Evolutionary conservation across 805 yeast species (phyloP).

Genomic region (Metschnikowia matae): DNA sequence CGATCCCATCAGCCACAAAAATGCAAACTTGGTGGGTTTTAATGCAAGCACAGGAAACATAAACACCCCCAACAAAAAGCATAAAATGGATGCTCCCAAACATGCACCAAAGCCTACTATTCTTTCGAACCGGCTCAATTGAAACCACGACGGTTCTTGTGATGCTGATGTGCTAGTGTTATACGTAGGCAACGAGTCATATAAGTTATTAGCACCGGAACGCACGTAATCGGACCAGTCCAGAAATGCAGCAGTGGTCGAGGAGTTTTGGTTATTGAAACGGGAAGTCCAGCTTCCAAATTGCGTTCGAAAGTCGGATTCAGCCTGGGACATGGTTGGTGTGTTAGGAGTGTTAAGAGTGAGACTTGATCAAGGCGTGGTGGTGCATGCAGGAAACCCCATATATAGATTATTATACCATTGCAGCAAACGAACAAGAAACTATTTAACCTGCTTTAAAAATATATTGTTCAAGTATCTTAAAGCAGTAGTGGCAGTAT

Average conservation of each 20-base stretch:
- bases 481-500: too few species aligned
- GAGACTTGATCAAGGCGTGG: neutral
- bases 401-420: too few species aligned
- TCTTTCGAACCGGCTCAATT: conserved; percentile 73
- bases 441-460: too few species aligned
- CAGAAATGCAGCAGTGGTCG: conserved; percentile 26
- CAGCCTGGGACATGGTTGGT: conserved; percentile 17
- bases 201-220: conserved; percentile 50
- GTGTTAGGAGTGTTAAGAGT: neutral
- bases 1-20: conserved; percentile 89
- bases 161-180: conserved; percentile 43
- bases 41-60: conserved; percentile 85
- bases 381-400: neutral
- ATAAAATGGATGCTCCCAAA: conserved; percentile 68
- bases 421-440: too few species aligned
- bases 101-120: conserved; percentile 74
- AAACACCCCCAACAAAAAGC: conserved; percentile 78
- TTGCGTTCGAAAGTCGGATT: conserved; percentile 18
- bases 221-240: conserved; percentile 44
- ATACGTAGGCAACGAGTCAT: conserved; percentile 61
- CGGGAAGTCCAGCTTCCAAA: conserved; percentile 19
- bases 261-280: conserved; percentile 3
- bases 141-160: conserved; percentile 75
- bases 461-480: too few species aligned
- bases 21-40: conserved; percentile 87